Base-by-base conservation (phyloP, 768 basidiomycete species). In the Auricularia heimuer region DNA sequence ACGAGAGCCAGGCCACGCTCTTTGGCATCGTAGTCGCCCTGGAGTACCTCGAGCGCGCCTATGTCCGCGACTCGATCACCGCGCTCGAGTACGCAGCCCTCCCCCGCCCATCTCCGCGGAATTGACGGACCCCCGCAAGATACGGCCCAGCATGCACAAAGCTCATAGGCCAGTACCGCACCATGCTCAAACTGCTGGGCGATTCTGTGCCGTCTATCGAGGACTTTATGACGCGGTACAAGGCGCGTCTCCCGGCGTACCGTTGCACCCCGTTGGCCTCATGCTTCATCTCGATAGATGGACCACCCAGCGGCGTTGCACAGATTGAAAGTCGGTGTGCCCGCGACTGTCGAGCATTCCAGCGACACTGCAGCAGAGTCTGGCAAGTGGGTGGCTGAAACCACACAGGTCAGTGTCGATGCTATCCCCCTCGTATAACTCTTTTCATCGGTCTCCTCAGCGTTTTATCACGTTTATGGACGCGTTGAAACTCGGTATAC, bases 391-490 rank as follows among this genome's bases (percentile, higher is more conserved):
- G 93, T 99, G 33, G 96, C 96, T 8, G 93, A 98, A 75, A 98
- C 96, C 4, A 98, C 96, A 0, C 39, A 42, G 39, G 39, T 42
- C 39, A 42, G 39, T 14, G 65, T 42, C 24, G n/a, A 29, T 33
- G 10, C 34, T n/a, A n/a, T 45, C n/a, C 44, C 60, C 21, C 51
- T 1, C 3, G 62, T 69, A 1, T 65, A 39, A 3, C 56, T 61
- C 29, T 54, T 47, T 56, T 65, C 1, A 42, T 14, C 39, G 7
- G 39, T 29, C 29, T 42, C 0, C 39, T 42, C 70, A 98, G 94
- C 90, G 87, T 73, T 99, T 98, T 68, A 98, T 99, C 69, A 98
- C 96, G 0, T 95, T 98, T 69, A 97, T 98, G 92, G 97, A 99
- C 70, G 96, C 94, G 1, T 81, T 98, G 34, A 95, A 94, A 72